Evolutionary conservation across 2,329 filamentous ascomycete genomes (phyloP).

Genomic region (Chalaropsis ovoidea): DNA sequence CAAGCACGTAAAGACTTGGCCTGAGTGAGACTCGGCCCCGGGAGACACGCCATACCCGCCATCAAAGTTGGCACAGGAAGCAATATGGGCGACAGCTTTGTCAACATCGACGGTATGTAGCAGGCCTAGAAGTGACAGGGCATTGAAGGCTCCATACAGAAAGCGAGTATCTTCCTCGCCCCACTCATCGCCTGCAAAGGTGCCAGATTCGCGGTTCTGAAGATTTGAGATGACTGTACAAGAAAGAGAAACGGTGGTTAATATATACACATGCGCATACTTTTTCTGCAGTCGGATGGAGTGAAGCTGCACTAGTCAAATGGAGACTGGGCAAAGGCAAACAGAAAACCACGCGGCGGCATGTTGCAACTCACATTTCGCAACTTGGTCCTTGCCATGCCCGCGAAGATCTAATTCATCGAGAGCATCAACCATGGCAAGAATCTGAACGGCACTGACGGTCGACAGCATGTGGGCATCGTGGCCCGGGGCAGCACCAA

Average conservation of each 20-base stretch:
- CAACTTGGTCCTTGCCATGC: slow-evolving; percentile 57
- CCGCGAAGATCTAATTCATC: slow-evolving; percentile 66
- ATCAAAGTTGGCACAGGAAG: slow-evolving; percentile 82
- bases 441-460: slow-evolving; percentile 85
- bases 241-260: slow-evolving; percentile 25
- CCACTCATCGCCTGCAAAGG: slow-evolving; percentile 91
- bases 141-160: slow-evolving; percentile 80
- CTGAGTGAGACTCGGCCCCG: slow-evolving; percentile 86
- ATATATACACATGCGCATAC: slow-evolving; percentile 7
- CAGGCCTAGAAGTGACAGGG: slow-evolving; percentile 70
- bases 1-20: slow-evolving; percentile 91
- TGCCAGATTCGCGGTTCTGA: slow-evolving; percentile 71
- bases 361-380: slow-evolving; percentile 54
- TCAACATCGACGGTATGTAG: slow-evolving; percentile 65
- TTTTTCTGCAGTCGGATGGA: not conserved
- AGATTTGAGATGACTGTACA: slow-evolving; percentile 62
- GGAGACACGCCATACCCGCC: slow-evolving; percentile 85
- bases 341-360: not conserved
- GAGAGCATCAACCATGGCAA: slow-evolving; percentile 76
- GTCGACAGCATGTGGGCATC: slow-evolving; percentile 96
- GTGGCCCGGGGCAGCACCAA: slow-evolving; percentile 86
- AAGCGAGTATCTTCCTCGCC: slow-evolving; percentile 94
- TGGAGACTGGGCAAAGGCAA: not conserved
- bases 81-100: slow-evolving; percentile 69
- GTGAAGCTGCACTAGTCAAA: not conserved